Evolutionary conservation across 805 yeast genomes (phyloP).

Genomic region (Tetrapisispora namnaoensis): DNA sequence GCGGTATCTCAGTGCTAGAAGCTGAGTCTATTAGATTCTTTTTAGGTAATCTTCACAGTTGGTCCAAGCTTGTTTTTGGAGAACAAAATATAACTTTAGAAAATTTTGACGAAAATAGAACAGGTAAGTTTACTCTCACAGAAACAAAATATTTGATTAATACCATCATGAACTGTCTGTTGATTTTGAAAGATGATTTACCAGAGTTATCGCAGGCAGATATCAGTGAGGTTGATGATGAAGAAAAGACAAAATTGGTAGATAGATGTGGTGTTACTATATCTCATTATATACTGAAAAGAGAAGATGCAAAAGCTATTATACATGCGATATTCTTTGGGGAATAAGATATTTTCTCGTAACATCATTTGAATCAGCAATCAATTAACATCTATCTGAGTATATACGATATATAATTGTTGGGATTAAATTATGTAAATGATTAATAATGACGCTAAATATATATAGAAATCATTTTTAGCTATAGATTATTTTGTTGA

Average conservation of each 20-base stretch:
- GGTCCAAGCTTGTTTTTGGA: conserved; percentile 56
- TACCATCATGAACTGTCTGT: conserved; percentile 46
- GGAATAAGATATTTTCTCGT: conserved; percentile 28
- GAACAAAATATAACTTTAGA: conserved; percentile 21
- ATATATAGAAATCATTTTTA: background rate
- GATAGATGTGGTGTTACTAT: conserved; percentile 55
- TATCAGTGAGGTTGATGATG: conserved; percentile 31
- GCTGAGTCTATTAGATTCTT: conserved; percentile 79
- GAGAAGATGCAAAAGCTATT: conserved; percentile 40
- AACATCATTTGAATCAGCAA: no score
- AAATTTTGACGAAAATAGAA: conserved; percentile 10
- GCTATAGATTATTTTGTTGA: conserved; percentile 3
- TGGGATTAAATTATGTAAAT: no score
- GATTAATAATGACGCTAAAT: no score
- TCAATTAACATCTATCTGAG: no score
- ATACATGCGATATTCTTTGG: conserved; percentile 67
- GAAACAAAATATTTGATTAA: conserved; percentile 43
- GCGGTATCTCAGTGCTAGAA: conserved; percentile 77
- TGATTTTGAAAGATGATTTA: conserved; percentile 34
- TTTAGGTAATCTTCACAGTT: conserved; percentile 72
- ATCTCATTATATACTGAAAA: conserved; percentile 39
- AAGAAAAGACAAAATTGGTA: conserved; percentile 35
- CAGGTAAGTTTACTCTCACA: conserved; percentile 29
- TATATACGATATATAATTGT: no score
- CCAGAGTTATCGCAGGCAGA: conserved; percentile 27